Evolutionary conservation across 78 protist species (phyloP).

Genomic region (Bigelowiella natans): DNA sequence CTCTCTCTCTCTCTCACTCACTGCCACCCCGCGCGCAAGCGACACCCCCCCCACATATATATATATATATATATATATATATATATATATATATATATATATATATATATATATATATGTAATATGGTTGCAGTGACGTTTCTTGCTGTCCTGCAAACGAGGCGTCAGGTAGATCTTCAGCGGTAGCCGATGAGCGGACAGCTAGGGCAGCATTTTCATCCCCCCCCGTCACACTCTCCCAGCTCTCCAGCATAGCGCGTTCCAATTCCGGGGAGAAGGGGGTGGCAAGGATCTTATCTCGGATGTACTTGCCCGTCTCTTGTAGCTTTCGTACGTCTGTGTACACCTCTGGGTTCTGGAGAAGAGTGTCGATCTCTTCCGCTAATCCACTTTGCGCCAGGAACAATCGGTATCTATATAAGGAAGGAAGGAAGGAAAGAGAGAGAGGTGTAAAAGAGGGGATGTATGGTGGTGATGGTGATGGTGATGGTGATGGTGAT

Average conservation of each 20-base stretch:
- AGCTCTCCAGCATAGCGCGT: neutral
- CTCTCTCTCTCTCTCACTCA: too few relatives aligned
- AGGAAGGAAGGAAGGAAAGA: too few relatives aligned
- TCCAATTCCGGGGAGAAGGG: neutral
- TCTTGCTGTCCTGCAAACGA: slow-evolving; percentile 29
- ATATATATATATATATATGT: neutral
- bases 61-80: neutral
- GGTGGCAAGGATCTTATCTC: neutral
- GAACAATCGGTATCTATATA: too few relatives aligned
- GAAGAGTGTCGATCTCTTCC: neutral
- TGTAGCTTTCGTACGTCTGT: neutral
- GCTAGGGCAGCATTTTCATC: neutral
- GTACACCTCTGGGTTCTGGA: neutral
- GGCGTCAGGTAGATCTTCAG: slow-evolving; percentile 22
- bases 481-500: too few relatives aligned
- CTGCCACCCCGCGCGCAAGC: neutral
- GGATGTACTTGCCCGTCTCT: neutral
- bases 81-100: neutral
- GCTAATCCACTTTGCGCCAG: neutral
- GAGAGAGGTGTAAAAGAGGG: too few relatives aligned
- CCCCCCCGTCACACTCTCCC: neutral
- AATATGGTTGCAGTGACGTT: neutral
- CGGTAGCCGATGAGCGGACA: slow-evolving; percentile 21
- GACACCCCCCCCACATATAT: neutral
- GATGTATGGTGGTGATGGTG: too few relatives aligned